Evolutionary conservation across 768 basidiomycete genomes (phyloP).

Genomic region (Pleurotus pulmonarius): DNA sequence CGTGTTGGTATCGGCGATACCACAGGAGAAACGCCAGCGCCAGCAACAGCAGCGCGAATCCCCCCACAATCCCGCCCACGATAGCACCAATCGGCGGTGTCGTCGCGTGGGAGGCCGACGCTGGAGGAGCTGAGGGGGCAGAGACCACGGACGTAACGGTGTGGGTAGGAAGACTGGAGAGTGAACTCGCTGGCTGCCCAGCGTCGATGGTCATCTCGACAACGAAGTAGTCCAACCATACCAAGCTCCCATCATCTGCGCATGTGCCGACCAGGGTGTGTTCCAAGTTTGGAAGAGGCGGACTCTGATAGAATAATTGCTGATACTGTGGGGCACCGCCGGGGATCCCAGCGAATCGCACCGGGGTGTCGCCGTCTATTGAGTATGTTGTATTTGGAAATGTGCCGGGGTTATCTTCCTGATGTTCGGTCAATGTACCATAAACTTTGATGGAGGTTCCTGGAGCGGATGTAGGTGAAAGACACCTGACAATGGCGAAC

Average conservation of each 20-base stretch:
- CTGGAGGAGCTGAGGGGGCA: not conserved
- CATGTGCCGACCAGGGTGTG: not conserved
- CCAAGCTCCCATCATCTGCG: not conserved
- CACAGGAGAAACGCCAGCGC: not conserved
- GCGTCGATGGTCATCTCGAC: not conserved
- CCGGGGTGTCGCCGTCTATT: not conserved
- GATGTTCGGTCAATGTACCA: not conserved
- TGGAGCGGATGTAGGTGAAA: not conserved
- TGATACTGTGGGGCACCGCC: not conserved
- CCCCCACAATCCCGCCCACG: not conserved
- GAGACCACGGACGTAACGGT: not conserved
- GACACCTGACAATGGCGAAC: too few species aligned
- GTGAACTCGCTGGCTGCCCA: not conserved
- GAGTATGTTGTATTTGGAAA: not conserved
- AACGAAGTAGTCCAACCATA: not conserved
- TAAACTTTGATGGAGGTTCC: not conserved
- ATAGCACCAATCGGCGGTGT: slow-evolving; percentile 1
- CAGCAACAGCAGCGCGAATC: not conserved
- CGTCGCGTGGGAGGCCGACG: not conserved
- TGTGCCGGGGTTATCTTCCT: not conserved
- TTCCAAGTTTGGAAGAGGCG: not conserved
- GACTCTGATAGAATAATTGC: slow-evolving; percentile 5
- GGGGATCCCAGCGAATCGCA: not conserved
- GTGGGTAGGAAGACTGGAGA: not conserved
- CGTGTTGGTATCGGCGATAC: not conserved